Percentiles rank a stretch among this genome's conserved stretches.
phyloP scores from a whole-genome alignment of 2,329 filamentous ascomycete species.

The Nectriaceae sp. region DNA sequence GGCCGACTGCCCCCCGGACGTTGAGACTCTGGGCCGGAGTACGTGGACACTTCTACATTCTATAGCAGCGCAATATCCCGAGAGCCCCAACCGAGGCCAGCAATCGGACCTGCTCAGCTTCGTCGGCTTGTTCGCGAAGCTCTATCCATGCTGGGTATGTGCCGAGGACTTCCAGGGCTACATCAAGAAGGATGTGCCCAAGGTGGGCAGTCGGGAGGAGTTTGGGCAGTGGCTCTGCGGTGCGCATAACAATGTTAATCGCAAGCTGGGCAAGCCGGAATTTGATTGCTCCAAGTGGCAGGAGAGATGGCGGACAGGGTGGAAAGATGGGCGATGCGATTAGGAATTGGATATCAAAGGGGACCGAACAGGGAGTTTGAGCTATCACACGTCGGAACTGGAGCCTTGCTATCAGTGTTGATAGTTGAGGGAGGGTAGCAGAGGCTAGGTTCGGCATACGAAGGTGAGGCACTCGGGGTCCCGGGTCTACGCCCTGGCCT shows the following conservation, averaged over 20 bases:
- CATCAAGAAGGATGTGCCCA: conserved; percentile 71
- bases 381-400: neutral
- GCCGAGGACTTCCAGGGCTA: conserved; percentile 88
- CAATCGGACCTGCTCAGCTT: conserved; percentile 79
- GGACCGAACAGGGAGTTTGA: neutral
- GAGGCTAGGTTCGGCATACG: neutral
- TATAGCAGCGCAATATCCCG: conserved; percentile 85
- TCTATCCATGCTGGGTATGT: conserved; percentile 96
- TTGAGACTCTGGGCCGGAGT: conserved; percentile 80
- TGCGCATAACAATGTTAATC: conserved; percentile 85
- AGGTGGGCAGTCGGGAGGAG: conserved; percentile 60
- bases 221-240: conserved; percentile 84
- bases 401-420: neutral
- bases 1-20: conserved; percentile 84
- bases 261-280: conserved; percentile 83
- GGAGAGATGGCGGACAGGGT: conserved; percentile 92
- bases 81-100: conserved; percentile 63
- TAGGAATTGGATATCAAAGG: conserved; percentile 29
- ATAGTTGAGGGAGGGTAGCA: neutral
- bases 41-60: conserved; percentile 95
- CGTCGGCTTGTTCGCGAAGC: conserved; percentile 74
- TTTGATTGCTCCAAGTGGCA: conserved; percentile 94
- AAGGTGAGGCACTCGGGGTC: too few relatives aligned
- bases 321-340: conserved; percentile 68
- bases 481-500: too few relatives aligned